Evolutionary conservation across 1,284 basidiomycete genomes (phyloP).

Genomic region (Apiotrichum siamense): DNA sequence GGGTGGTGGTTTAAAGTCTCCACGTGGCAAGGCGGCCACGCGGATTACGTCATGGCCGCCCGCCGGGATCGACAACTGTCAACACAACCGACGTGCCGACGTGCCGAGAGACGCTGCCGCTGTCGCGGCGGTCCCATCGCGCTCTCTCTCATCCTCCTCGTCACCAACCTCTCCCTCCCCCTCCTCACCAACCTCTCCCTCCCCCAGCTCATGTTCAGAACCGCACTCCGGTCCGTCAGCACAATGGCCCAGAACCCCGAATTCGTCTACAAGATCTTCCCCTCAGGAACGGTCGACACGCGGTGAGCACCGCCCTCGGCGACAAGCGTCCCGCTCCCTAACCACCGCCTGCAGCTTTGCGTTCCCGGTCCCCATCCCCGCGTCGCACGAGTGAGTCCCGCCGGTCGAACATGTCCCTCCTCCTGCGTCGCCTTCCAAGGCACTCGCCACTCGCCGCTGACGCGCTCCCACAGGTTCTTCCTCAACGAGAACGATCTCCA

Average conservation of each 20-base stretch:
- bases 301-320: constrained; percentile 25
- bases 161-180: background rate
- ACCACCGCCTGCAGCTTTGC: constrained; percentile 2
- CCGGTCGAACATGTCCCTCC: constrained; percentile 21
- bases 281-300: constrained; percentile 37
- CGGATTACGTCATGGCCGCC: no score
- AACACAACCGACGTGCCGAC: no score
- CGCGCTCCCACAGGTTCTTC: constrained; percentile 28
- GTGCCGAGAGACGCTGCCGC: no score
- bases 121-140: no score
- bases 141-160: no score
- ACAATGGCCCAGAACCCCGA: constrained; percentile 27
- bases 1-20: no score
- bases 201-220: constrained; percentile 6
- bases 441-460: no score
- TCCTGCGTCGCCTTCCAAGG: constrained; percentile 10
- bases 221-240: constrained; percentile 2
- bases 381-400: constrained; percentile 24
- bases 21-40: no score
- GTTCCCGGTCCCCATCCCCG: constrained; percentile 32
- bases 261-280: constrained; percentile 45
- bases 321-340: background rate
- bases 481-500: constrained; percentile 34
- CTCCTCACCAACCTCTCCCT: background rate
- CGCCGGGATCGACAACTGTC: no score